phyloP scores from a whole-genome alignment of 805 yeast genomes.

The Ogataea trehalophila region DNA sequence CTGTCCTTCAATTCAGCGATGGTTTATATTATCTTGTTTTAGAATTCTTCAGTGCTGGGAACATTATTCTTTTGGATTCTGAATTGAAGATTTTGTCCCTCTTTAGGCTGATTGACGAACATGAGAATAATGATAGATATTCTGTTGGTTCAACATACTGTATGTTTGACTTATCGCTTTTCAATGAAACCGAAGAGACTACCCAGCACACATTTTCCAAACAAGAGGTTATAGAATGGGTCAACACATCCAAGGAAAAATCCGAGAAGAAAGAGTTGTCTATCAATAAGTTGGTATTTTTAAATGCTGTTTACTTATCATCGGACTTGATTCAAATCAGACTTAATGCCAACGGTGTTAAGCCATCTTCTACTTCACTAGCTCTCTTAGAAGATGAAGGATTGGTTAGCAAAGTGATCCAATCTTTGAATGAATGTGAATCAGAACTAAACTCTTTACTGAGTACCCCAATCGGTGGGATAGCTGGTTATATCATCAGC shows the following conservation, averaged over 20 bases:
- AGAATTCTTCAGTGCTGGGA: constrained; percentile 96
- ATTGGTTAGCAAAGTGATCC: constrained; percentile 29
- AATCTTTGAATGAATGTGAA: constrained; percentile 46
- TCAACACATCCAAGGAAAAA: constrained; percentile 29
- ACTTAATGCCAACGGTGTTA: constrained; percentile 42
- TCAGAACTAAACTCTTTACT: constrained; percentile 36
- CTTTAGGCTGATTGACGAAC: constrained; percentile 74
- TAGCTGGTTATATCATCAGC: constrained; percentile 59
- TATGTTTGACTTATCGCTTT: constrained; percentile 52
- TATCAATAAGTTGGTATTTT: constrained; percentile 64
- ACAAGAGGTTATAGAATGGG: constrained; percentile 37
- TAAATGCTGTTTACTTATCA: constrained; percentile 68
- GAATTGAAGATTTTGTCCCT: constrained; percentile 62
- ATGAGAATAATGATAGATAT: constrained; percentile 56
- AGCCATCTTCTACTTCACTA: constrained; percentile 32
- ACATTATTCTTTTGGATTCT: constrained; percentile 71
- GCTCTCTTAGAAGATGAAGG: constrained; percentile 27
- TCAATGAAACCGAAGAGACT: constrained; percentile 23
- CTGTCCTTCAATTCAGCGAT: constrained; percentile 80
- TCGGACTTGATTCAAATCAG: constrained; percentile 69
- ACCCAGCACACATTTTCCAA: constrained; percentile 22
- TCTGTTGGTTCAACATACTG: constrained; percentile 73
- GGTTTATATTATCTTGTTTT: constrained; percentile 73
- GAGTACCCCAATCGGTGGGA: constrained; percentile 29
- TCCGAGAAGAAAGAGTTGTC: constrained; percentile 43